Conservation (phyloP, 192 early-diverging fungal genomes). For the Obelidium mucronatum region DNA sequence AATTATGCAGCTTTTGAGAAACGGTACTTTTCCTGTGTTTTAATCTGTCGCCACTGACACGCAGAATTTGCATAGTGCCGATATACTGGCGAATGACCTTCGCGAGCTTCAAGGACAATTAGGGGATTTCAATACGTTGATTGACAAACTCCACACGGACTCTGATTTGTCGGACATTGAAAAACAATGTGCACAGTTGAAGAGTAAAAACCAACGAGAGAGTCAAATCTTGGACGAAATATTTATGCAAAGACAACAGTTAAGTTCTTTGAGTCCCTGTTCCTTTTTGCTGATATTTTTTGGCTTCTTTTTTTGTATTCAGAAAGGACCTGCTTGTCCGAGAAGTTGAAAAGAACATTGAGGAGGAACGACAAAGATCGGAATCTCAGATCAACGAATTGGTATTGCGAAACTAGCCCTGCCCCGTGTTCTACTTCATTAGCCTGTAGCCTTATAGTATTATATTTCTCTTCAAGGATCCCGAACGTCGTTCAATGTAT, state of each 20-base stretch:
- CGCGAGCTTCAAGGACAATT: constrained; percentile 64
- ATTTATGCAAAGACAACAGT: constrained; percentile 61
- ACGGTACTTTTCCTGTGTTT: constrained; percentile 37
- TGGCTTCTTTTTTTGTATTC: background rate
- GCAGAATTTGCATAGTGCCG: constrained; percentile 47
- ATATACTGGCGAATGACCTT: constrained; percentile 56
- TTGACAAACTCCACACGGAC: constrained; percentile 66
- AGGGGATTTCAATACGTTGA: constrained; percentile 62
- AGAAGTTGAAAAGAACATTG: constrained; percentile 59
- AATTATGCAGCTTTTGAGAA: constrained; percentile 62
- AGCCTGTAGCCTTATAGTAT: background rate
- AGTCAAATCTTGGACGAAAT: constrained; percentile 54
- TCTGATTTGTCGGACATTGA: constrained; percentile 66
- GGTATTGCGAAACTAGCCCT: too few relatives aligned
- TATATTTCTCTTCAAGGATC: constrained; percentile 38
- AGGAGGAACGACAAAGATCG: constrained; percentile 50
- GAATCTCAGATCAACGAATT: constrained; percentile 58
- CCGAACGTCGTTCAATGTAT: constrained; percentile 44
- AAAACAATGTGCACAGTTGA: constrained; percentile 53
- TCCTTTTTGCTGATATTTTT: background rate
- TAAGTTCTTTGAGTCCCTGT: background rate
- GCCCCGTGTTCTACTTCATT: too few relatives aligned
- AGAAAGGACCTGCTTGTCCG: constrained; percentile 54
- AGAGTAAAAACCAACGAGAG: constrained; percentile 57
- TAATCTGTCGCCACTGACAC: background rate